Evolutionary conservation across 495 filamentous ascomycete genomes (phyloP), one percentile per base, ranked within the genome.

Genomic region (Hypoxylon lienhwacheense): DNA sequence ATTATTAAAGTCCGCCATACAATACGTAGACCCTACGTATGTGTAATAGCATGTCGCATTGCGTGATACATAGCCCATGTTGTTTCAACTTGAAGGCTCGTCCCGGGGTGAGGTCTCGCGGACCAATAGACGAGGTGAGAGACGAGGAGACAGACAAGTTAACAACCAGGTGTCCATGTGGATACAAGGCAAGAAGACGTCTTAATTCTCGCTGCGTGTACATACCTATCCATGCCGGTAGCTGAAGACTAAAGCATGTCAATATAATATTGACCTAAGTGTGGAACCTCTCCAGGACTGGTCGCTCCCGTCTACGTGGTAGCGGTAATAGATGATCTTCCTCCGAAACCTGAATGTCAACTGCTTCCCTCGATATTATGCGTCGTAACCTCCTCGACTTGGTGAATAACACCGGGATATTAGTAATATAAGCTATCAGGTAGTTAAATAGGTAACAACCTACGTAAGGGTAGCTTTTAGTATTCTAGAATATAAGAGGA

Each of bases 231-330:
- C 12, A 16, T 45, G 14, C 42, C 34, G 21, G 34, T 6, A 40
- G 43, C 28, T 26, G 19, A 22, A 57, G 32, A n/a, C n/a, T n/a
- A n/a, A n/a, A n/a, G n/a, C 10, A 29, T 14, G 8, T 20, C 7
- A 25, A 28, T 29, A 32, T 47, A 51, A 5, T 33, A 40, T 46
- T 37, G 31, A 47, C 39, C 28, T 46, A 45, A 50, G 22, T 61
- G 41, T 51, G 57, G 51, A 47, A 44, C 40, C 33, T 22, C 17
- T 5, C 7, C 8, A 53, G 21, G 31, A 52, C 40, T 45, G 45
- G 28, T 25, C n/a, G n/a, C n/a, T n/a, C n/a, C n/a, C n/a, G n/a
- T n/a, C n/a, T n/a, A n/a, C n/a, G n/a, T n/a, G n/a, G n/a, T n/a
- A n/a, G n/a, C n/a, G n/a, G n/a, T n/a, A n/a, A n/a, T n/a, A n/a